Percentiles rank a stretch among this genome's conserved stretches.
Evolutionary conservation across 768 basidiomycete species (phyloP).

Genomic region (Butyriboletus loyo): DNA sequence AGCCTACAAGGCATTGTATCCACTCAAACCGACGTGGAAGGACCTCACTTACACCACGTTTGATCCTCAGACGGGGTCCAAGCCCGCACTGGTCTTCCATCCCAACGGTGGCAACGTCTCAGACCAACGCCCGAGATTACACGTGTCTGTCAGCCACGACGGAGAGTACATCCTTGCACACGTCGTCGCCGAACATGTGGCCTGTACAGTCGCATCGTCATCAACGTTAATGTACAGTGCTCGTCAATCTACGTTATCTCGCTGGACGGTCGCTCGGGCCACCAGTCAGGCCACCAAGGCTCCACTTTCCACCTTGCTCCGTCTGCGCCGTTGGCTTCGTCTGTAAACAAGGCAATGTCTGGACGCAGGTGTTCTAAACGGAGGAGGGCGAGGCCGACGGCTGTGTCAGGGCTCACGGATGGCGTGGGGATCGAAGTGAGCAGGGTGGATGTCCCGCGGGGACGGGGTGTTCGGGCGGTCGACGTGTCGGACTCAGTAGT

Average conservation of each 20-base stretch:
- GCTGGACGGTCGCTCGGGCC: constrained; percentile 38
- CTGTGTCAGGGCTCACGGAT: constrained; percentile 21
- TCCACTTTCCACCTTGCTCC: constrained; percentile 40
- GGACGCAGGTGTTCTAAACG: constrained; percentile 63
- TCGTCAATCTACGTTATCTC: constrained; percentile 21
- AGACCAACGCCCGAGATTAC: constrained; percentile 34
- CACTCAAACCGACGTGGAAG: constrained; percentile 69
- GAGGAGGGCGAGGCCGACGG: constrained; percentile 75
- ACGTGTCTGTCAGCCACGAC: constrained; percentile 80
- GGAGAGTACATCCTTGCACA: constrained; percentile 71
- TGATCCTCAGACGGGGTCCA: constrained; percentile 32
- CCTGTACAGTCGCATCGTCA: constrained; percentile 2
- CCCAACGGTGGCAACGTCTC: background rate
- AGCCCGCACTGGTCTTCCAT: constrained; percentile 41
- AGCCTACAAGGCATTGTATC: constrained; percentile 81
- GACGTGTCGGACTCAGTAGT: constrained; percentile 27
- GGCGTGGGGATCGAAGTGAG: constrained; percentile 49
- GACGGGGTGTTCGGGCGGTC: constrained; percentile 43
- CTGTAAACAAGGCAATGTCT: constrained; percentile 20
- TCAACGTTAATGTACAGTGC: constrained; percentile 2
- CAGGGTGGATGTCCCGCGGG: constrained; percentile 73
- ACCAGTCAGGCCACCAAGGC: constrained; percentile 70
- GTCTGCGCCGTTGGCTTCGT: constrained; percentile 11
- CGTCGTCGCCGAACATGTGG: constrained; percentile 53
- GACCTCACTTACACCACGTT: constrained; percentile 52